Evolutionary conservation across 352 stramenopile species (phyloP).

Genomic region (Globisporangium radiosum): DNA sequence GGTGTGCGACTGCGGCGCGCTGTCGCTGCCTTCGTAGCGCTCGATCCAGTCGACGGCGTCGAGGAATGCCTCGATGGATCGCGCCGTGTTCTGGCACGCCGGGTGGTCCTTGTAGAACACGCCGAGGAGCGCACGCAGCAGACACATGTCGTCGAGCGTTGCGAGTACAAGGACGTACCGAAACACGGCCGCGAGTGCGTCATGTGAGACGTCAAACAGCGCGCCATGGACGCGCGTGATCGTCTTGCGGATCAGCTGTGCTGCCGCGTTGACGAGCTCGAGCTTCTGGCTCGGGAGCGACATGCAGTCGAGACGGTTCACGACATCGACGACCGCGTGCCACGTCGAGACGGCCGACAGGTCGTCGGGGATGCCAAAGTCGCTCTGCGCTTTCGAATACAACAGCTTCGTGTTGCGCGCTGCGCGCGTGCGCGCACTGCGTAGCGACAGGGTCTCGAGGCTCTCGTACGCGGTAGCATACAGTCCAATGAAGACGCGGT

Average conservation of each 20-base stretch:
- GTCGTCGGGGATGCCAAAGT: conserved; percentile 67
- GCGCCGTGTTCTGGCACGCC: conserved; percentile 60
- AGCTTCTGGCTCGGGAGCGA: conserved; percentile 82
- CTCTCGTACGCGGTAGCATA: conserved; percentile 49
- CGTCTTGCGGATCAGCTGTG: conserved; percentile 35
- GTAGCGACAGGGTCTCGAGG: conserved; percentile 37
- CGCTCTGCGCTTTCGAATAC: conserved; percentile 34
- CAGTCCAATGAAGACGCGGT: conserved; percentile 68
- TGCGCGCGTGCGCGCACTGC: conserved; percentile 22
- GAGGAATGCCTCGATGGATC: conserved; percentile 54
- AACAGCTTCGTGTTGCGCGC: conserved; percentile 59
- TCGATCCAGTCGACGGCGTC: conserved; percentile 80
- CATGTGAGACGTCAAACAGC: conserved; percentile 50
- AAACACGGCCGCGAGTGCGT: conserved; percentile 59
- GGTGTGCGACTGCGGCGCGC: conserved; percentile 30
- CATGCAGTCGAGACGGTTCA: conserved; percentile 67
- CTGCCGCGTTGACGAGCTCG: conserved; percentile 57
- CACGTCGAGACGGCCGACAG: conserved; percentile 52
- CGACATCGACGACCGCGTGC: conserved; percentile 38
- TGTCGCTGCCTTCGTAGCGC: conserved; percentile 34
- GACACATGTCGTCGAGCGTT: conserved; percentile 46
- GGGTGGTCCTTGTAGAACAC: conserved; percentile 63
- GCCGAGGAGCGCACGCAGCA: conserved; percentile 45
- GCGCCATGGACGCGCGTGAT: conserved; percentile 52
- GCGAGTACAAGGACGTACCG: conserved; percentile 63